Base-by-base conservation (phyloP, 2,329 filamentous ascomycete genomes). In the Chrysoporthe cubensis region DNA sequence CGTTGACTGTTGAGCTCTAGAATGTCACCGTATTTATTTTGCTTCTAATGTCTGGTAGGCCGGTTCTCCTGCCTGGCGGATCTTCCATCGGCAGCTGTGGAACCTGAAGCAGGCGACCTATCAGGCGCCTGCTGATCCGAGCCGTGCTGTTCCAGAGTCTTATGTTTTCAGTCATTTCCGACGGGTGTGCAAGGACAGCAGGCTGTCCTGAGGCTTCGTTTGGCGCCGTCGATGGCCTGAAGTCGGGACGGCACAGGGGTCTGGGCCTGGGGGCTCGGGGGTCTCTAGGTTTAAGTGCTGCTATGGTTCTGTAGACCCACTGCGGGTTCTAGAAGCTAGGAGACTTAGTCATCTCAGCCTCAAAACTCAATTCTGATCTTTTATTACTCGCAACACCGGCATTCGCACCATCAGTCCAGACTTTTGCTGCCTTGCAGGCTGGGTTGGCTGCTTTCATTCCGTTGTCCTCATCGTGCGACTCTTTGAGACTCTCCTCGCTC, bases 341-440 rank as follows among this genome's bases (percentile, higher is more conserved):
- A 21, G 21, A 16, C 56, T 65, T 57, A 65, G 62, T 64, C 62
- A 56, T 58, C 52, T 46, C 46, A 58, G 44, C 8, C 42, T 46
- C 48, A 63, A 32, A 37, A 54, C 40, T 44, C 21, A 46, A 50
- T 42, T 43, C 14, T 8, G 6, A 14, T 34, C 11, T n/a, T 61
- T 11, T 9, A 43, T 8, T 26, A 18, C 57, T 26, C 37, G 37
- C 57, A 43, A 2, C 26, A 26, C 26, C 26, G 2, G 26, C 26
- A 26, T 26, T 60, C 40, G 18, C 26, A 4, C 37, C 1, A 6
- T 40, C 37, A 40, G 9, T 13, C 34, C 11, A 42, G 6, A 34
- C 32, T 40, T 43, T 58, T 16, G 50, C 9, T n/a, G 16, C 5
- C 11, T 16, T 14, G 7, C 5, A 9, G 11, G 4, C 48, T 57